phyloP scores from a whole-genome alignment of 2,329 filamentous ascomycete species.

The Raffaelea arxii region DNA sequence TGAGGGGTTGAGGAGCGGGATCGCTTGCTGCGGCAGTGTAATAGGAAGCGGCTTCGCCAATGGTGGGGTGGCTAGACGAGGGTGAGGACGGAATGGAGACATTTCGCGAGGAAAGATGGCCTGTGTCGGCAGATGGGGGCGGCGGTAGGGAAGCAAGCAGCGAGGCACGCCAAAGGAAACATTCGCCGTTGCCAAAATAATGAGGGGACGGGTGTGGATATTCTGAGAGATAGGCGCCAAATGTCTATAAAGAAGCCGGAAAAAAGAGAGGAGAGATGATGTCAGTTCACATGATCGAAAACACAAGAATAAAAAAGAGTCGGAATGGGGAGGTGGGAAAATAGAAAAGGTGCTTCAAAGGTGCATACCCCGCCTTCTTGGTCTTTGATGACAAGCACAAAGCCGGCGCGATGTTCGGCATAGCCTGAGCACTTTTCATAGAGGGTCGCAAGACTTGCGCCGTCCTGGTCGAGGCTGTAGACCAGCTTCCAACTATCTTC shows the following conservation, averaged over 20 bases:
- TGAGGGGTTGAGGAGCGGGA: slow-evolving; percentile 8
- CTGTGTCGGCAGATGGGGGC: slow-evolving; percentile 51
- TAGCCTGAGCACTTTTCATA: slow-evolving; percentile 70
- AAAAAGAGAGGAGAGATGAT: slow-evolving; percentile 14
- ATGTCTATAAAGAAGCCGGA: slow-evolving; percentile 44
- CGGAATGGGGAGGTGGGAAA: too few relatives aligned
- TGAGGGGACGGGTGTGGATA: slow-evolving; percentile 69
- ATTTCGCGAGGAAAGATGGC: slow-evolving; percentile 31
- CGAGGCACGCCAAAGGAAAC: slow-evolving; percentile 79
- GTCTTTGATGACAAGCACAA: slow-evolving; percentile 81
- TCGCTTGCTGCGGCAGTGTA: not conserved
- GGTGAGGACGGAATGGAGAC: slow-evolving; percentile 24
- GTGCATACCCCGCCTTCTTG: slow-evolving; percentile 58
- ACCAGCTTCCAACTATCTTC: slow-evolving; percentile 76
- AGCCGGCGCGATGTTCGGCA: slow-evolving; percentile 64
- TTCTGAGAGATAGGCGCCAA: slow-evolving; percentile 91
- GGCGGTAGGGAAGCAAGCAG: slow-evolving; percentile 58
- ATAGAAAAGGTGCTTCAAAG: too few relatives aligned
- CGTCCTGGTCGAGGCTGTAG: slow-evolving; percentile 88
- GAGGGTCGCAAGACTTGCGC: slow-evolving; percentile 75
- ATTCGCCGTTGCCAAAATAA: slow-evolving; percentile 95
- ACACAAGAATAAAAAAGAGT: not conserved
- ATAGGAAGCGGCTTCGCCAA: not conserved
- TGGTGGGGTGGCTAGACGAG: slow-evolving; percentile 15
- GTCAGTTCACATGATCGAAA: not conserved